Conservation (phyloP, 805 yeast species). For the Zygosaccharomyces lentus region DNA sequence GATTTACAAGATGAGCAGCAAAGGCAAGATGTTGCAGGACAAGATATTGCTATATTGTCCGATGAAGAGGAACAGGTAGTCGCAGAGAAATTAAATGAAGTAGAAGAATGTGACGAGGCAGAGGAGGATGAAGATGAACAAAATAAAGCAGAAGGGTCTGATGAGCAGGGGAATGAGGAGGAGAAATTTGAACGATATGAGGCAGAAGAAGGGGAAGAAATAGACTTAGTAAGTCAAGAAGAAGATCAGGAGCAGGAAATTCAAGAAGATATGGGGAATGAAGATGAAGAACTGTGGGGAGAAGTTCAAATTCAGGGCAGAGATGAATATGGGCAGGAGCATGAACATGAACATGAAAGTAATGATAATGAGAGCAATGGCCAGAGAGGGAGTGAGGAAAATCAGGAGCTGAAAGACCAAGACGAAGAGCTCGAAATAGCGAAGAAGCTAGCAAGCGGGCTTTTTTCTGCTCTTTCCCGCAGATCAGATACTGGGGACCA, state of each 20-base stretch:
- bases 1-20: neutral
- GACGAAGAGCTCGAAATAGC: neutral
- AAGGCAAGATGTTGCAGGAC: neutral
- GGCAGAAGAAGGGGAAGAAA: neutral
- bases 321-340: neutral
- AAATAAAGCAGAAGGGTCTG: neutral
- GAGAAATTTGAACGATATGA: neutral
- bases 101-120: neutral
- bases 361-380: neutral
- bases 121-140: no score
- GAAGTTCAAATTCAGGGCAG: neutral
- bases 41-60: neutral
- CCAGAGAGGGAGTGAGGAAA: neutral
- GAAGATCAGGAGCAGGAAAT: neutral
- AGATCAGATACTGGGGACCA: neutral
- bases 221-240: neutral
- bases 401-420: conserved; percentile 2
- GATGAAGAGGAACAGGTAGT: conserved; percentile 3
- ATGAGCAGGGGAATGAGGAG: neutral
- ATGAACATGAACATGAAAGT: neutral
- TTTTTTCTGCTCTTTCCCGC: neutral
- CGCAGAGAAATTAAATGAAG: neutral
- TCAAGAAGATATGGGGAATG: neutral
- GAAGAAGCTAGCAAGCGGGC: neutral
- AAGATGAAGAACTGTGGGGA: conserved; percentile 1